Base-by-base conservation (phyloP, 2,329 filamentous ascomycete species). In the Boeremia lycopersici region DNA sequence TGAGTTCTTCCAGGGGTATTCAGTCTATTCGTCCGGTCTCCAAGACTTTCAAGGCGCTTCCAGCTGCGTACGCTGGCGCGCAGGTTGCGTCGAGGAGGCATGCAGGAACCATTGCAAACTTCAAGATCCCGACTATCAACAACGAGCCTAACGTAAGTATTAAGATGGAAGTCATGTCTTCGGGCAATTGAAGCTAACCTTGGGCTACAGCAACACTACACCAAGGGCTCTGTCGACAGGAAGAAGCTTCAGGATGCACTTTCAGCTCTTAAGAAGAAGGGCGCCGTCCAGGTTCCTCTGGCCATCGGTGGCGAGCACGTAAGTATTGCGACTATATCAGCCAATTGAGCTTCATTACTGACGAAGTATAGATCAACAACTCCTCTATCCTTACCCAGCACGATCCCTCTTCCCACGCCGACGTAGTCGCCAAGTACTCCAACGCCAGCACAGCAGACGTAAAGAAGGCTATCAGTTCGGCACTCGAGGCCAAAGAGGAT, bases 101-200 rank as follows among this genome's bases (percentile, higher is more conserved):
- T 49, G 67, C 72, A 59, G 77, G 87, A 53, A 89, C 86, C 7
- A 81, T 96, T 61, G 93, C 92, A 44, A 83, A 86, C 57, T 98
- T 97, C 84, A 93, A 91, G 81, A 85, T 93, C 46, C 95, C 95
- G 44, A 87, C 87, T 60, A 86, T 97, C 67, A 81, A 85, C 73
- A 99, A 99, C 74, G 95, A 99, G 80, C 91, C 91, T n/a, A 99
- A 97, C 75, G 93, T 96, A 77, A 76, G 90, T 49, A 33, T 2
- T 6, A 17, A 28, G 33, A 19, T 25, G n/a, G 0, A 0, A 13
- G 3, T 4, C 10, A 0, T n/a, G 1, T 35, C 0, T 3, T 9
- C 11, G 4, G 11, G 10, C 12, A 11, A n/a, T 33, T 6, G n/a
- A 9, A 13, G 35, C 53, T 68, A 19, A 68, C 6, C n/a, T n/a